Base-by-base conservation (phyloP, 768 basidiomycete species). In the Pleurotus salmoneostramineus region DNA sequence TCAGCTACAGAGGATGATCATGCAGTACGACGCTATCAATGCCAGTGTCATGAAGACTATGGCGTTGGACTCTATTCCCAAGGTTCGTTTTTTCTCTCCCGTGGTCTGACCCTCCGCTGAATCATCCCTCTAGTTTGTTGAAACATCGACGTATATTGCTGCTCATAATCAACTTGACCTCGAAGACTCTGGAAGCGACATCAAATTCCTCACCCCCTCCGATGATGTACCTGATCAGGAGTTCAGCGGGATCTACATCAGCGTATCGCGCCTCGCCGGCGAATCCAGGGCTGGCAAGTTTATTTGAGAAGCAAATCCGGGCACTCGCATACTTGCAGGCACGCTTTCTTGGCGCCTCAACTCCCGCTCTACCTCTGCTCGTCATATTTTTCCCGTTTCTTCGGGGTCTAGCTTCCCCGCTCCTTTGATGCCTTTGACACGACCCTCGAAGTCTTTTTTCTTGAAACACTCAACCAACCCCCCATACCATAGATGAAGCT, bases 31-130 rank as follows among this genome's bases (percentile, higher is more conserved):
- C 71, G 85, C 95, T 57, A 99, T 99, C 57, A 96, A 98, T 73
- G 89, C 82, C n/a, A 95, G 98, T 66, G 94, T 98, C 62, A 98
- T 98, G 79, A 84, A 96, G 50, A 70, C 98, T 65, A 96, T 99
- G 92, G 95, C 97, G 14, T 96, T 95, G 58, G 97, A 99, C 71
- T 98, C 96, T 5, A 89, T 99, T 15, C 97, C 97, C 11, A 96
- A 96, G 81, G 92, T 91, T 64, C 27, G 77, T 64, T 14, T 35
- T 35, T 45, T 11, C 8, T 64, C 31, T 15, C 50, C 36, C 15
- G 45, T 49, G 35, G 7, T 56, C 31, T 51, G 8, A 44, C 54
- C 37, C 32, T 40, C 14, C 10, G 48, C 59, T 51, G 58, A 59
- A 14, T 59, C 55, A 37, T 56, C 12, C 52, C 33, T 43, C 10